Percentiles rank a stretch among this genome's conserved stretches.
These are phyloP conservation scores for Psilocybe cubensis DNA, from an alignment of 768 basidiomycete genomes.

Conservation along the genomic window DNA sequence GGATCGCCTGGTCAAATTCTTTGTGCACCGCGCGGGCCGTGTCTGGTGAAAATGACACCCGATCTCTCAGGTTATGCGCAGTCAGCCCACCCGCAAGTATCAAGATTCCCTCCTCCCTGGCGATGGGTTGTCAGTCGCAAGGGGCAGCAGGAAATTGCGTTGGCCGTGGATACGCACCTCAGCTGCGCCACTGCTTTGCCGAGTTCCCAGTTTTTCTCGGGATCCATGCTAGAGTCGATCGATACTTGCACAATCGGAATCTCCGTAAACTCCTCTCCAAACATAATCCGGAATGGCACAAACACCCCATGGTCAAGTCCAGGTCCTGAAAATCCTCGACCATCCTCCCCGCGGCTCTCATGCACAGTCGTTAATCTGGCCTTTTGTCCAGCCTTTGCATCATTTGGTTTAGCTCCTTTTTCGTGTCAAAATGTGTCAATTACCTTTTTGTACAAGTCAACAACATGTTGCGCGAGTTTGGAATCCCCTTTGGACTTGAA, in stretches of 20 bases:
- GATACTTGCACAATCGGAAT: constrained; percentile 76
- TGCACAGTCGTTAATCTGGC: constrained; percentile 51
- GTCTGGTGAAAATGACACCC: constrained; percentile 49
- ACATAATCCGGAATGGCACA: constrained; percentile 80
- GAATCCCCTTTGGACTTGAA: constrained; percentile 72
- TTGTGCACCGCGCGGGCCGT: constrained; percentile 52
- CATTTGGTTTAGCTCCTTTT: neutral
- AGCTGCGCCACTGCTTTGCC: constrained; percentile 65
- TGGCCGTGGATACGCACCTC: constrained; percentile 40
- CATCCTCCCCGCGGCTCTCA: constrained; percentile 68
- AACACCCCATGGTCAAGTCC: constrained; percentile 84
- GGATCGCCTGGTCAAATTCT: constrained; percentile 62
- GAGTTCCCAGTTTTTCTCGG: constrained; percentile 64
- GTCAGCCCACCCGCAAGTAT: constrained; percentile 74
- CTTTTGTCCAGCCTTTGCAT: constrained; percentile 50
- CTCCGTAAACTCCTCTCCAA: constrained; percentile 61
- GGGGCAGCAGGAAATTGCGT: constrained; percentile 9
- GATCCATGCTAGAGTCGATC: constrained; percentile 61
- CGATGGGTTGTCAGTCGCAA: constrained; percentile 19
- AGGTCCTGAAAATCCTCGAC: constrained; percentile 63
- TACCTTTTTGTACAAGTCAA: constrained; percentile 62
- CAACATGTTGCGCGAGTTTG: constrained; percentile 57
- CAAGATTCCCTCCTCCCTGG: constrained; percentile 66
- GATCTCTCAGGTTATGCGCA: constrained; percentile 68
- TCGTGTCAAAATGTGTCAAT: neutral